Base-by-base conservation (phyloP, 2,329 filamentous ascomycete genomes). In the Amphichorda felina region DNA sequence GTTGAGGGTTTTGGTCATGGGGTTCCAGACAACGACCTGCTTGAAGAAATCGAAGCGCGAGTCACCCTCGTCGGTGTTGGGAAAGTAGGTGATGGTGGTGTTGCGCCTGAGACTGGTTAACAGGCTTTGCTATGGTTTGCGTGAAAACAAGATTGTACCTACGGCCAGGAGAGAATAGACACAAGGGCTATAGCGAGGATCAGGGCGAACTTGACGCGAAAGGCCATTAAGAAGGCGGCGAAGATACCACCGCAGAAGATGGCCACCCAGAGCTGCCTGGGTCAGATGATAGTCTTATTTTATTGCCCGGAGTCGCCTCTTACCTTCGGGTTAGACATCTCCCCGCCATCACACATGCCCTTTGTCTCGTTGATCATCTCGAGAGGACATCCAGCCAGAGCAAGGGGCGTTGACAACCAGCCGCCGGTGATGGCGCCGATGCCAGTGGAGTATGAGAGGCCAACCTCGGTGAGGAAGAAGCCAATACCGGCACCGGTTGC, bases 121-220 rank as follows among this genome's bases (percentile, higher is more conserved):
- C n/a, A n/a, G n/a, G n/a, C n/a, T n/a, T n/a, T n/a, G n/a, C n/a
- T n/a, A n/a, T n/a, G n/a, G n/a, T n/a, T n/a, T n/a, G n/a, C n/a
- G n/a, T n/a, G n/a, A n/a, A n/a, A n/a, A n/a, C n/a, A n/a, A n/a
- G n/a, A n/a, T n/a, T n/a, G n/a, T n/a, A n/a, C n/a, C n/a, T n/a
- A n/a, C 0, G 86, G 86, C 86, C 86, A 94, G 8, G 84, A 93
- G 55, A 91, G 85, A 56, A 93, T 80, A 43, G 80, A 85, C 38
- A 93, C 85, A 18, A 93, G 72, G 18, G 88, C 55, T 43, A 93
- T 91, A 26, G 86, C 86, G 25, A 75, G 71, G 47, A 93, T 87
- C 47, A 94, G 82, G 38, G 86, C 86, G 39, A 85, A 85, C 61
- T 89, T 89, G 56, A 93, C 75, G 15, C 84, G 78, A 56, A 86